Percentiles rank a stretch among this genome's conserved stretches.
These are phyloP conservation scores for Platanthera zijinensis DNA, from an alignment of 106 monocot genomes.

Conservation along the genomic window DNA sequence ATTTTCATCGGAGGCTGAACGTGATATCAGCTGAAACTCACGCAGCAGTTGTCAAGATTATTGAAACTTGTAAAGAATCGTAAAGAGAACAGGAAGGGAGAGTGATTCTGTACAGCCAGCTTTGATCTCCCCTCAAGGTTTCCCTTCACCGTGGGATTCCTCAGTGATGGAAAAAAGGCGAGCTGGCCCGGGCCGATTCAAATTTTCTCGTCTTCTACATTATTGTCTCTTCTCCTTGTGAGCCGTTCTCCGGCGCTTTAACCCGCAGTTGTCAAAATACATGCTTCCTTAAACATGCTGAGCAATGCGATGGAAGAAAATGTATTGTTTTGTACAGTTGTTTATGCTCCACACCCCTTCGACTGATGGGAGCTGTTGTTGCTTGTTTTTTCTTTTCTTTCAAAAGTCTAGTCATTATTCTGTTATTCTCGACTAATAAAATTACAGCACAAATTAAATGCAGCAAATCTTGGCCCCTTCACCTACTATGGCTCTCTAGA, in stretches of 20 bases:
- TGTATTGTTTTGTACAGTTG: neutral
- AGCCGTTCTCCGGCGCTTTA: neutral
- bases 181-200: neutral
- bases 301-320: constrained; percentile 1
- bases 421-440: no score
- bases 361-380: neutral
- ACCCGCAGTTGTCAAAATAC: neutral
- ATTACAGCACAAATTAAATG: no score
- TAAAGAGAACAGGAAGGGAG: constrained; percentile 20
- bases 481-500: no score
- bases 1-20: constrained; percentile 73
- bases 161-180: neutral
- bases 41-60: constrained; percentile 63
- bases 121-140: neutral
- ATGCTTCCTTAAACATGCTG: neutral
- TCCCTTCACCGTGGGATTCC: neutral
- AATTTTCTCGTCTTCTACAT: neutral
- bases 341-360: neutral
- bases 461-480: no score
- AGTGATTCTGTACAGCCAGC: constrained; percentile 62
- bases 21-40: constrained; percentile 91
- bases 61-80: constrained; percentile 70
- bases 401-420: no score
- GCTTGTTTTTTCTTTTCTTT: no score
- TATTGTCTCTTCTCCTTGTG: neutral